Conservation (phyloP, 192 early-diverging fungal genomes). For the Spinellus fusiger region DNA sequence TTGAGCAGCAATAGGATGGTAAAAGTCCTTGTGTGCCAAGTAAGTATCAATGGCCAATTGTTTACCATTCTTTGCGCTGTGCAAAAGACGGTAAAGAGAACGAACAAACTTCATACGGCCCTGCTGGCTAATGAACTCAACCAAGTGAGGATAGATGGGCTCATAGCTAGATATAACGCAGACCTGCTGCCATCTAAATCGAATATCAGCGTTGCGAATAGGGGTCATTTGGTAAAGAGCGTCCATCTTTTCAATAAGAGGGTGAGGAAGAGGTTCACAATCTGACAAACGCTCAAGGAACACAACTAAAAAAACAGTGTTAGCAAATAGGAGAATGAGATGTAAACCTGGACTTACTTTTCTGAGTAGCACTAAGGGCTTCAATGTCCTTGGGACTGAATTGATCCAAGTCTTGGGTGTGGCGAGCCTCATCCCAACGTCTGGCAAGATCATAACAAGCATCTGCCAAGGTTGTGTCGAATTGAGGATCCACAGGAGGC, state of each 20-base stretch:
- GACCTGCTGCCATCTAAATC: conserved; percentile 80
- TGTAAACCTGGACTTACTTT: conserved; percentile 20
- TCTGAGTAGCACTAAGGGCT: conserved; percentile 69
- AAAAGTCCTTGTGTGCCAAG: conserved; percentile 66
- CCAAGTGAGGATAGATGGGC: conserved; percentile 63
- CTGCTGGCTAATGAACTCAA: conserved; percentile 72
- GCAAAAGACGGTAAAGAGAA: conserved; percentile 71
- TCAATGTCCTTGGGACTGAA: conserved; percentile 57
- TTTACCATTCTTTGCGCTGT: conserved; percentile 61
- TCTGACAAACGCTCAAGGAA: conserved; percentile 76
- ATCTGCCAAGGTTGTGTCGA: conserved; percentile 78
- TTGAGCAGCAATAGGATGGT: conserved; percentile 89
- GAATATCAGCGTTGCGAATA: conserved; percentile 78
- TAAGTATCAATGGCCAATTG: conserved; percentile 81
- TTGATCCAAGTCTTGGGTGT: conserved; percentile 37
- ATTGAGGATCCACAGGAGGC: conserved; percentile 79
- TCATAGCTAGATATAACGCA: conserved; percentile 73
- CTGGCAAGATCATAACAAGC: conserved; percentile 74
- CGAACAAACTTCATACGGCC: conserved; percentile 93
- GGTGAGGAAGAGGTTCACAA: conserved; percentile 50
- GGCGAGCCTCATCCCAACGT: conserved; percentile 59
- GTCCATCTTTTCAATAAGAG: conserved; percentile 63
- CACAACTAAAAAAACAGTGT: conserved; percentile 44
- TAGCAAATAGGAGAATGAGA: not conserved
- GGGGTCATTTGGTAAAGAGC: conserved; percentile 59